Percentiles rank a stretch among this genome's conserved stretches.
phyloP scores from a whole-genome alignment of 225 moss, liverwort and hornwort species.

The Bryum argenteum region DNA sequence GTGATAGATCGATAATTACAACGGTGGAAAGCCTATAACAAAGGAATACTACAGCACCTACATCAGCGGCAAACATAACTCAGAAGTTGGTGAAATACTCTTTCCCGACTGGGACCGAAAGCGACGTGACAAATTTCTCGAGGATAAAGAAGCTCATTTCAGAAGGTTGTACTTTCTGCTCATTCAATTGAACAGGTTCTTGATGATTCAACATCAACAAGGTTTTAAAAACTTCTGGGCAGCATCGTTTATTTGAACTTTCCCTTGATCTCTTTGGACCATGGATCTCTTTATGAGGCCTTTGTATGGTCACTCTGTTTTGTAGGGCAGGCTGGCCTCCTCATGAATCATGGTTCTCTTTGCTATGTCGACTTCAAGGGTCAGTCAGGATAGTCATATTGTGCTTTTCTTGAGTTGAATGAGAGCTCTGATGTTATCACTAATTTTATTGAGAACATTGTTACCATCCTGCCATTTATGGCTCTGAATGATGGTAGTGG shows the following conservation, averaged over 20 bases:
- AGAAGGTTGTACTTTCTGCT: constrained; percentile 49
- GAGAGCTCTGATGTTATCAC: too few species aligned
- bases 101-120: constrained; percentile 74
- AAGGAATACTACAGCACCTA: constrained; percentile 60
- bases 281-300: not conserved
- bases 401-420: too few species aligned
- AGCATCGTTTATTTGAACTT: not conserved
- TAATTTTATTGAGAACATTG: too few species aligned
- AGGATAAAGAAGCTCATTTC: constrained; percentile 72
- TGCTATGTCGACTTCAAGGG: too few species aligned
- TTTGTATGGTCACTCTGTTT: not conserved
- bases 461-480: too few species aligned
- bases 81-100: constrained; percentile 66
- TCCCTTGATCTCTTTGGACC: not conserved
- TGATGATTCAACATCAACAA: not conserved
- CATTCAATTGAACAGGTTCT: not conserved
- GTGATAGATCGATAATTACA: constrained; percentile 49
- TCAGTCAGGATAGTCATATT: too few species aligned
- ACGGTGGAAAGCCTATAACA: constrained; percentile 63
- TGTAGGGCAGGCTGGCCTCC: not conserved
- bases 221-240: not conserved
- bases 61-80: constrained; percentile 71
- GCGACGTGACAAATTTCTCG: constrained; percentile 58
- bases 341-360: not conserved
- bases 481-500: not conserved